Evolutionary conservation across 176 grass and related monocot genomes (phyloP), one percentile per base, ranked within the genome.

Genomic region (Cenchrus fungigraminus): DNA sequence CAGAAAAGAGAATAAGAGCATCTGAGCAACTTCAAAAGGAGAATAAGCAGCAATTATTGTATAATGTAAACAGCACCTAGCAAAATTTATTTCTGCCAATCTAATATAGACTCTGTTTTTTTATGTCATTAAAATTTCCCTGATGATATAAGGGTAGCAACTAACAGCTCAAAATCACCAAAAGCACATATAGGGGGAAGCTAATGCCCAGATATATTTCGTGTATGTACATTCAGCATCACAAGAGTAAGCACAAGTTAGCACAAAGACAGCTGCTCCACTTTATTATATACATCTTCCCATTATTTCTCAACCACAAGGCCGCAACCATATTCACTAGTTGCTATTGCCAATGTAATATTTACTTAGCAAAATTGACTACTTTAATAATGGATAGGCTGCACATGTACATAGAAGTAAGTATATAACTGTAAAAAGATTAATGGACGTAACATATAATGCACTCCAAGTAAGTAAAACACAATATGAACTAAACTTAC

Each of bases 401-500:
- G 8, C 25, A 65, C 40, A 87, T 71, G 14, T 46, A 6, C 9
- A 51, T 6, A 20, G 61, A 71, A 4, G 37, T 40, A 40, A 4
- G 37, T 40, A 40, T 40, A 40, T 2, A 40, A 50, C 42, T 56
- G 8, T 8, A 68, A 64, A 2, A 63, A 50, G 29, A 28, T 51
- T 67, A 84, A 31, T 14, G 2, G 31, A 42, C 3, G 15, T 10
- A 82, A 13, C 1, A 66, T 29, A 0, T 6, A n/a, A 81, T 19
- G 5, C 13, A 40, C 37, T 40, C 37, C 37, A 40, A 40, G 76
- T 2, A 10, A 76, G 55, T 45, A 8, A 37, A 9, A 9, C 17
- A 12, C 49, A 46, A 8, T 11, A 29, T 1, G 74, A 77, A 60
- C 13, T 46, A 47, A 74, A 89, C 92, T 95, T 60, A 98, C 97